Conservation (phyloP, 2,329 filamentous ascomycete genomes). For the Botrytis fragariae region DNA sequence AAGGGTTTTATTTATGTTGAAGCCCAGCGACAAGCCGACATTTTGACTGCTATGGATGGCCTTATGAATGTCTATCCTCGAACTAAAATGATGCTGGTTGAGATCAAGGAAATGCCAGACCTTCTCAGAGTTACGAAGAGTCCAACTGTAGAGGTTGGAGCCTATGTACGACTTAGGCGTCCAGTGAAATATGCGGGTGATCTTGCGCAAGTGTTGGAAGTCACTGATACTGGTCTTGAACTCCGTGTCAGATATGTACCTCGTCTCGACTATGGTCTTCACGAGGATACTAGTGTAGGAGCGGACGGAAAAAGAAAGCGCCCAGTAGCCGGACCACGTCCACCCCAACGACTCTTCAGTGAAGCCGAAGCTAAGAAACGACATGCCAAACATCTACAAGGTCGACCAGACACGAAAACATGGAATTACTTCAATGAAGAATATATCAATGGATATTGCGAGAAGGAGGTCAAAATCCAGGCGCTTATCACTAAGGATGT, state of each 20-base stretch:
- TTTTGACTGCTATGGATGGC: slow-evolving; percentile 76
- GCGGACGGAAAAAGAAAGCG: slow-evolving; percentile 71
- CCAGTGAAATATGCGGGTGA: slow-evolving; percentile 82
- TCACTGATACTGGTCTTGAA: slow-evolving; percentile 89
- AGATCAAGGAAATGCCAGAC: slow-evolving; percentile 97
- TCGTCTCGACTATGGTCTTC: slow-evolving; percentile 84
- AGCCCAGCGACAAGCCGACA: slow-evolving; percentile 81
- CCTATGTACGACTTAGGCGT: slow-evolving; percentile 85
- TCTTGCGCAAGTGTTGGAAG: slow-evolving; percentile 86
- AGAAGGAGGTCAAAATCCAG: slow-evolving; percentile 91
- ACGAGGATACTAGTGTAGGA: slow-evolving; percentile 65
- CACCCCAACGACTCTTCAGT: slow-evolving; percentile 87
- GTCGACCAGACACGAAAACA: slow-evolving; percentile 52
- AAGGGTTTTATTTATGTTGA: slow-evolving; percentile 95
- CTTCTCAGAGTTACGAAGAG: slow-evolving; percentile 88
- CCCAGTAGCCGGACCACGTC: slow-evolving; percentile 61
- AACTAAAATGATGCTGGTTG: slow-evolving; percentile 81
- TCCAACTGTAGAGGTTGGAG: slow-evolving; percentile 77
- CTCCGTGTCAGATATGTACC: slow-evolving; percentile 86
- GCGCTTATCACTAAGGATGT: slow-evolving; percentile 83
- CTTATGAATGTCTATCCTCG: slow-evolving; percentile 88
- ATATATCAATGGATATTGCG: slow-evolving; percentile 88
- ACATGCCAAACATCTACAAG: slow-evolving; percentile 61
- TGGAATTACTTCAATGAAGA: slow-evolving; percentile 87
- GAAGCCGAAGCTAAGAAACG: slow-evolving; percentile 90